A percentile compares a stretch with the other conserved stretches of the same genome.
These are phyloP conservation scores for Paracorniculantispora psalliotae DNA, from an alignment of 2,329 filamentous ascomycete species.

Conservation along the genomic window DNA sequence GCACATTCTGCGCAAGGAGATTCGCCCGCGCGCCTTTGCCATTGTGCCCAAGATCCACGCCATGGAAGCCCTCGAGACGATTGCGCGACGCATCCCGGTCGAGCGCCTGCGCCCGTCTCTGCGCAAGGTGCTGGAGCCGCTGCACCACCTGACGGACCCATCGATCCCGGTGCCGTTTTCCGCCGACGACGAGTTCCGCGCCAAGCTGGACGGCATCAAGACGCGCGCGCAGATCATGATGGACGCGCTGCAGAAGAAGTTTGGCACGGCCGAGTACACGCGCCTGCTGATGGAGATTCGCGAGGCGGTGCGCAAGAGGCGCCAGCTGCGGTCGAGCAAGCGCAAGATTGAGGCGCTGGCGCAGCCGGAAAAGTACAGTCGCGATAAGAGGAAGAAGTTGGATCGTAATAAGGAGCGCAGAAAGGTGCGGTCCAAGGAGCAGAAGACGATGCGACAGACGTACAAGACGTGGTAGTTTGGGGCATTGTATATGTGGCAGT, in stretches of 20 bases:
- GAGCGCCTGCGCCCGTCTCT: constrained; percentile 58
- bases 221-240: constrained; percentile 71
- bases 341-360: constrained; percentile 82
- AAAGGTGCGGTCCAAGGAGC: constrained; percentile 71
- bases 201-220: constrained; percentile 65
- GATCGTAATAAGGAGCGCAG: constrained; percentile 79
- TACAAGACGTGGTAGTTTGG: constrained; percentile 53
- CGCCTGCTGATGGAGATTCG: constrained; percentile 66
- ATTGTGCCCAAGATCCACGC: constrained; percentile 71
- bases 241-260: constrained; percentile 75
- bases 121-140: constrained; percentile 51
- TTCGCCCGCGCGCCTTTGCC: constrained; percentile 55
- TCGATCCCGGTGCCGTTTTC: constrained; percentile 68
- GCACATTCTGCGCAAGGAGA: constrained; percentile 72
- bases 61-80: constrained; percentile 66
- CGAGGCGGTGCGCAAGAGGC: constrained; percentile 63
- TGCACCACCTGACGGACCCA: constrained; percentile 81
- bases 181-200: constrained; percentile 63
- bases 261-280: constrained; percentile 79
- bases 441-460: constrained; percentile 65
- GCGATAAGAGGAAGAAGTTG: constrained; percentile 76
- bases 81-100: constrained; percentile 57
- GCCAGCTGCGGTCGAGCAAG: constrained; percentile 74
- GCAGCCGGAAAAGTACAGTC: constrained; percentile 72
- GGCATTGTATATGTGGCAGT: no score